Percentiles rank a stretch among this genome's conserved stretches.
Evolutionary conservation across 129 eudicot genomes (phyloP).

Genomic region (Smallanthus sonchifolius): DNA sequence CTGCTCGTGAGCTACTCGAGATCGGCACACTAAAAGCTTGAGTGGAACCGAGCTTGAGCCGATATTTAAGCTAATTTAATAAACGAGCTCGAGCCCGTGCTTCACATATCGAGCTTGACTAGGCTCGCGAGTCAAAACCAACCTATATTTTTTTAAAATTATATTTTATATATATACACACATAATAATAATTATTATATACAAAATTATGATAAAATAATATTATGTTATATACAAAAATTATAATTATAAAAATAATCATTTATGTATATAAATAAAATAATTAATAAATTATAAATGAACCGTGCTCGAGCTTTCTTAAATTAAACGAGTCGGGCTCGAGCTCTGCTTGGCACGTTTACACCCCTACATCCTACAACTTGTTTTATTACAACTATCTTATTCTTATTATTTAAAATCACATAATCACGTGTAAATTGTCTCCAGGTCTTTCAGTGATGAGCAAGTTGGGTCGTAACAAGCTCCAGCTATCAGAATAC

Average conservation of each 20-base stretch:
- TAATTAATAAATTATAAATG: too few species aligned
- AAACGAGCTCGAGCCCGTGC: background rate
- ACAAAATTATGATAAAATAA: too few species aligned
- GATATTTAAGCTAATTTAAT: too few species aligned
- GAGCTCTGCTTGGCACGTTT: background rate
- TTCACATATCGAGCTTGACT: background rate
- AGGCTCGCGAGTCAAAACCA: background rate
- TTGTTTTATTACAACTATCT: background rate
- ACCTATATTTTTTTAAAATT: background rate
- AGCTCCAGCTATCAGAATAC: slow-evolving; percentile 40
- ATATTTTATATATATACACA: background rate
- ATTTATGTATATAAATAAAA: too few species aligned
- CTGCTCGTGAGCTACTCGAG: background rate
- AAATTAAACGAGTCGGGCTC: background rate
- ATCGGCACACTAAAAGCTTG: background rate
- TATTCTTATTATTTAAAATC: background rate
- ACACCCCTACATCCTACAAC: background rate
- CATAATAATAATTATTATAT: background rate
- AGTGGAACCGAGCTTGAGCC: background rate
- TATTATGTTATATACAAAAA: too few species aligned
- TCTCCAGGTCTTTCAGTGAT: slow-evolving; percentile 63
- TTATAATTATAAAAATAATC: too few species aligned
- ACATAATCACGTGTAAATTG: background rate
- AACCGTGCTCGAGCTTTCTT: background rate
- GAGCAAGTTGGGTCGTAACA: slow-evolving; percentile 60